Conservation (phyloP, 192 early-diverging fungal species). For the Umbelopsis sp. region DNA sequence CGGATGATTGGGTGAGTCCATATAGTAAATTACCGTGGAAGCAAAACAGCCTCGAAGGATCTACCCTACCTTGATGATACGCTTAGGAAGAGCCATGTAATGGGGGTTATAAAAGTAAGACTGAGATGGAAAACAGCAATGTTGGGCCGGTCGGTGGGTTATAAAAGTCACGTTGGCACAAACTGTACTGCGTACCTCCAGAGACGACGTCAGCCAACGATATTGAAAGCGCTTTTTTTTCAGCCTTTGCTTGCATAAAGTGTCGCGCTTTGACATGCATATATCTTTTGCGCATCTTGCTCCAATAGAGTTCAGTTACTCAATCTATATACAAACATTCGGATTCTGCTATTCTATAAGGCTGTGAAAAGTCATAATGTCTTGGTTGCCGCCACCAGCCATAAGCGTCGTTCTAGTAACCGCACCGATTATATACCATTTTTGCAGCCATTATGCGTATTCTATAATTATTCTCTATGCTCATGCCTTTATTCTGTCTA, state of each 20-base stretch:
- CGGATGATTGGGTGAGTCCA: neutral
- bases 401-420: neutral
- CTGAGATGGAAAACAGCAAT: neutral
- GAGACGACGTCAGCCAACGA: no score
- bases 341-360: no score
- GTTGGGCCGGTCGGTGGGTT: no score
- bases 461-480: neutral
- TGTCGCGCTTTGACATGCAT: no score
- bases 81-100: conserved; percentile 52
- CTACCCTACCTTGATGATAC: conserved; percentile 56
- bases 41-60: neutral
- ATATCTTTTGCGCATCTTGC: no score
- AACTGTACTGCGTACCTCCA: no score
- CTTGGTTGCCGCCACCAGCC: neutral
- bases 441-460: neutral
- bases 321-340: no score
- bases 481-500: neutral
- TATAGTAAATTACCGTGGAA: neutral
- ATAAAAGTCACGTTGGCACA: no score
- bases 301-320: no score
- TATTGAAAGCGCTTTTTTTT: no score
- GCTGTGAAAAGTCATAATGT: no score
- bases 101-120: neutral
- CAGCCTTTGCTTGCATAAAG: no score
- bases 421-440: neutral